phyloP scores from a whole-genome alignment of 2,329 filamentous ascomycete genomes.

The Fusarium sp. region DNA sequence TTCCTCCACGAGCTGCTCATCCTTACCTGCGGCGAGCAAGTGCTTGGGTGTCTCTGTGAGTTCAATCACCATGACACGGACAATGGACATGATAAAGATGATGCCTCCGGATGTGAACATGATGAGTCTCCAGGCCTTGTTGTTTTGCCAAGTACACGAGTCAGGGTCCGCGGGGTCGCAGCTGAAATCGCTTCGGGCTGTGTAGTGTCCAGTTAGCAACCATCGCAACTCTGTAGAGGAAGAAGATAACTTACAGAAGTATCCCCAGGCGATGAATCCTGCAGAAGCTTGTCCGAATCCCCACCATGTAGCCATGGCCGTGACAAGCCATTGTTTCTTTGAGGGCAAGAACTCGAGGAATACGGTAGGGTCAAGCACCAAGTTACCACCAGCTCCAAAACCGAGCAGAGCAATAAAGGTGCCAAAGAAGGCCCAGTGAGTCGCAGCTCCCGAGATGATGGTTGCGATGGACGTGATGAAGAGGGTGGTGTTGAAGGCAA shows the following conservation, averaged over 20 bases:
- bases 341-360: slow-evolving; percentile 57
- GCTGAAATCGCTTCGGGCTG: slow-evolving; percentile 5
- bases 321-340: slow-evolving; percentile 69
- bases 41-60: slow-evolving; percentile 69
- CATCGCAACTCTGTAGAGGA: not conserved
- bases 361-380: slow-evolving; percentile 67
- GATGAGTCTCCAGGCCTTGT: slow-evolving; percentile 61
- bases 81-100: slow-evolving; percentile 59
- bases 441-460: slow-evolving; percentile 68
- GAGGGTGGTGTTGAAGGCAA: slow-evolving; percentile 70
- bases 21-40: slow-evolving; percentile 60
- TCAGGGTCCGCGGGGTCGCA: slow-evolving; percentile 4
- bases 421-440: slow-evolving; percentile 68
- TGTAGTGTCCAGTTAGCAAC: not conserved
- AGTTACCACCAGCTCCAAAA: slow-evolving; percentile 70
- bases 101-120: slow-evolving; percentile 57
- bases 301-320: slow-evolving; percentile 64
- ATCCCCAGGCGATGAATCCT: slow-evolving; percentile 60
- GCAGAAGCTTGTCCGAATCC: slow-evolving; percentile 57
- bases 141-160: slow-evolving; percentile 53
- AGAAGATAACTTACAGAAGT: slow-evolving; percentile 33
- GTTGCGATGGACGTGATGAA: slow-evolving; percentile 66
- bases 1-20: slow-evolving; percentile 58
- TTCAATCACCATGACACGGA: slow-evolving; percentile 61
- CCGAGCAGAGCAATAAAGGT: slow-evolving; percentile 66